These are phyloP conservation scores for sunflower (Helianthus annuus) DNA, from an alignment of 129 eudicot species.

Conservation along the genomic window HanXRQr2.0-SUNRISE NC_035441.2:176815635-176816134, in stretches of 20 bases:
- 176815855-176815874: neutral
- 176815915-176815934: slow-evolving; percentile 16
- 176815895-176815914: neutral
- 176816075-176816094: slow-evolving; percentile 13
- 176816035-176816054: slow-evolving; percentile 87
- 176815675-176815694: neutral
- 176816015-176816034: slow-evolving; percentile 97
- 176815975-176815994: slow-evolving; percentile 12
- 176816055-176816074: slow-evolving; percentile 97
- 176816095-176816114: slow-evolving; percentile 2
- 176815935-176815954: neutral
- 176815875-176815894: neutral
- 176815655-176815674: slow-evolving; percentile 7
- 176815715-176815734: slow-evolving; percentile 93
- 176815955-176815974: slow-evolving; percentile 11
- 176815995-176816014: slow-evolving; percentile 77
- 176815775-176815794: slow-evolving; percentile 8
- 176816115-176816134: neutral
- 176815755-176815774: slow-evolving; percentile 89
- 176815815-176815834: too few relatives aligned
- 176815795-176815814: neutral
- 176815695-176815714: slow-evolving; percentile 85
- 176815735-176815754: slow-evolving; percentile 93
- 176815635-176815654: neutral
- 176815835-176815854: too few relatives aligned